Conservation (phyloP, 805 yeast species). For the Babjeviella inositovora region DNA sequence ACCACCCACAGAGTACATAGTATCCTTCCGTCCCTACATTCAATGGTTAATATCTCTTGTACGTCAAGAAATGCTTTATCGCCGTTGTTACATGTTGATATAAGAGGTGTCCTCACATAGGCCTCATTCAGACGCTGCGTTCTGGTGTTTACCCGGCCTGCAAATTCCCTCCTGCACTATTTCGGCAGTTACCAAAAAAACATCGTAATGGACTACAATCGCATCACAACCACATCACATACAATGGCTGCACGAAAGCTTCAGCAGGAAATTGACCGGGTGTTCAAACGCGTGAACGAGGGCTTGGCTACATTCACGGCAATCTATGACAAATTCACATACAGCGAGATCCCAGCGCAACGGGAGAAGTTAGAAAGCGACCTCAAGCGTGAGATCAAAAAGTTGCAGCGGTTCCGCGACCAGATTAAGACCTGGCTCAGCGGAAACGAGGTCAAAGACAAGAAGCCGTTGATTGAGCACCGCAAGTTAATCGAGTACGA, state of each 20-base stretch:
- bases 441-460: constrained; percentile 83
- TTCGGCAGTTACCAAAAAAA: too few relatives aligned
- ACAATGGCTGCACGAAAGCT: constrained; percentile 27
- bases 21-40: too few relatives aligned
- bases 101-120: too few relatives aligned
- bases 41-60: too few relatives aligned
- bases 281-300: constrained; percentile 72
- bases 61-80: too few relatives aligned
- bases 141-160: too few relatives aligned
- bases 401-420: constrained; percentile 83
- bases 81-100: too few relatives aligned
- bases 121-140: too few relatives aligned
- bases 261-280: constrained; percentile 77
- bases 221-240: too few relatives aligned
- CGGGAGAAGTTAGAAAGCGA: constrained; percentile 90
- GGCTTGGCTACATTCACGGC: constrained; percentile 79
- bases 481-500: constrained; percentile 54
- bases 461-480: constrained; percentile 62
- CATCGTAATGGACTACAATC: too few relatives aligned
- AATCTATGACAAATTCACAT: constrained; percentile 71
- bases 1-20: too few relatives aligned
- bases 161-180: too few relatives aligned
- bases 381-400: constrained; percentile 87
- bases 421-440: constrained; percentile 92
- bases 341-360: constrained; percentile 71